Evolutionary conservation across 495 filamentous ascomycete genomes (phyloP).

Genomic region (Aspergillus leporis): DNA sequence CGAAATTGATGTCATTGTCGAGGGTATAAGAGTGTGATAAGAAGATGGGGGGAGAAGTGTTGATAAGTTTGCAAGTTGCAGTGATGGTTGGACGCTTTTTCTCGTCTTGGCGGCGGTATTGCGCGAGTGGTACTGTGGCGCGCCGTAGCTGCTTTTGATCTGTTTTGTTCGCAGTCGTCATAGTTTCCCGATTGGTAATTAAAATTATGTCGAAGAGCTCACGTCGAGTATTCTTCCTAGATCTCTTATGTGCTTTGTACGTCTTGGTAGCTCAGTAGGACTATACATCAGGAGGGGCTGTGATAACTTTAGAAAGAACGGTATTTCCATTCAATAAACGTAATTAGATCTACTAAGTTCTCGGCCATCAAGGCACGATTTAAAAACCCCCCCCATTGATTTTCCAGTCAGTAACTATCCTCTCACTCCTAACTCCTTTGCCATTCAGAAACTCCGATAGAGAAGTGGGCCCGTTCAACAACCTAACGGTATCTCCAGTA

Average conservation of each 20-base stretch:
- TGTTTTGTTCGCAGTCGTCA: neutral
- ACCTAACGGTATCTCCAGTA: neutral
- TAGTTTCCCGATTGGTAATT: neutral
- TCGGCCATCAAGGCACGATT: too few relatives aligned
- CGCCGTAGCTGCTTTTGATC: neutral
- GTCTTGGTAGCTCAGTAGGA: too few relatives aligned
- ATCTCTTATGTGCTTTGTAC: too few relatives aligned
- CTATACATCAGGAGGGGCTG: too few relatives aligned
- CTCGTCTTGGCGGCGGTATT: conserved; percentile 17
- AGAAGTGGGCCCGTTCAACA: too few relatives aligned
- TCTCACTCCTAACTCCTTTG: neutral
- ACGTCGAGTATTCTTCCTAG: too few relatives aligned
- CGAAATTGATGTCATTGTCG: conserved; percentile 67
- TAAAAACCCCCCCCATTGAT: too few relatives aligned
- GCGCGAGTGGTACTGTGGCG: conserved; percentile 13
- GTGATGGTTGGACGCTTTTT: conserved; percentile 18
- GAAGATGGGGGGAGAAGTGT: conserved; percentile 17
- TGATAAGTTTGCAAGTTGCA: conserved; percentile 13
- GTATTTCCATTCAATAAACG: too few relatives aligned
- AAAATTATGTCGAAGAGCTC: too few relatives aligned
- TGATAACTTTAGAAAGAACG: too few relatives aligned
- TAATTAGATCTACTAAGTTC: too few relatives aligned
- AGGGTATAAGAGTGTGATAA: conserved; percentile 18
- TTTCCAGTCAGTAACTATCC: too few relatives aligned
- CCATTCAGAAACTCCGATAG: neutral